Evolutionary conservation across 169 alveolate genomes (phyloP).

Genomic region (Eimeria zaria): DNA sequence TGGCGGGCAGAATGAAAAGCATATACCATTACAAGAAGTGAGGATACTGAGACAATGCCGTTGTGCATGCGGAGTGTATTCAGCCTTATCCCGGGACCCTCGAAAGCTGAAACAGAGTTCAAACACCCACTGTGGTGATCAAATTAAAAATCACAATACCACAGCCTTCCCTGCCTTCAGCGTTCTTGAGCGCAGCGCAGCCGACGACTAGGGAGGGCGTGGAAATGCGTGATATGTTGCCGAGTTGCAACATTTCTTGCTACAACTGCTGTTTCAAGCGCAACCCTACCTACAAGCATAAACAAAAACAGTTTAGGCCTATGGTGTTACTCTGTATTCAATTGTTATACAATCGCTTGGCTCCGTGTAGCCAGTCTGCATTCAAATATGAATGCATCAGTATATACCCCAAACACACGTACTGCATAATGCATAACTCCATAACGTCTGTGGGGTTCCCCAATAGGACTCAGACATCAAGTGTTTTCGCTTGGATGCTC

Average conservation of each 20-base stretch:
- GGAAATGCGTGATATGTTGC: no score
- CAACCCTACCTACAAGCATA: no score
- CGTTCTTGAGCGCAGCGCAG: no score
- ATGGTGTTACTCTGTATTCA: no score
- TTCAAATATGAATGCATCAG: neutral
- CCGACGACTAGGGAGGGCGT: no score
- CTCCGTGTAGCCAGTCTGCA: neutral
- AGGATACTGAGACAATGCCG: neutral
- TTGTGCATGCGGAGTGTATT: neutral
- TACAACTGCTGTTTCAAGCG: no score
- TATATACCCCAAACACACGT: neutral
- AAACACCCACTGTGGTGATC: neutral
- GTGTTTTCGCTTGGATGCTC: neutral
- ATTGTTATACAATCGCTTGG: neutral
- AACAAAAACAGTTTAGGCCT: no score
- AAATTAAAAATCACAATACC: no score
- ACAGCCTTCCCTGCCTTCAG: no score
- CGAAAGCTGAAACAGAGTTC: neutral
- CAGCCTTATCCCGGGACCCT: neutral
- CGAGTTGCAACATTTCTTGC: no score
- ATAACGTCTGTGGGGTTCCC: neutral
- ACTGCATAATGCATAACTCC: neutral
- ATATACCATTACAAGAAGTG: neutral
- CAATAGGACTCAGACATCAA: neutral
- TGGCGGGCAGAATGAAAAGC: neutral